A percentile compares a stretch with the other conserved stretches of the same genome.
Conservation (phyloP, 2,329 filamentous ascomycete genomes). For the Rhinocladiella mackenziei region DNA sequence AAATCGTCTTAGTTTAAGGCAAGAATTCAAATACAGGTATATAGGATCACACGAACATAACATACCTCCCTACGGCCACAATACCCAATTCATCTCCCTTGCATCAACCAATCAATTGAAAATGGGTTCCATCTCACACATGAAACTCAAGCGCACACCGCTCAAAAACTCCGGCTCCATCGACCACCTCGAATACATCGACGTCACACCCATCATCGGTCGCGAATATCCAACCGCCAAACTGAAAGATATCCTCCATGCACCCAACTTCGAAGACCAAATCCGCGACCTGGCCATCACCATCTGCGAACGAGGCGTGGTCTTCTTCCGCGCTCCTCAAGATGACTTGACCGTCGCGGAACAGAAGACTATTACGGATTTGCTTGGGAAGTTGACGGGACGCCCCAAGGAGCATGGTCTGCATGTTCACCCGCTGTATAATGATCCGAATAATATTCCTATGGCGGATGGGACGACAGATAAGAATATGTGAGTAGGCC, state of each 20-base stretch:
- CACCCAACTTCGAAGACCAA: slow-evolving; percentile 59
- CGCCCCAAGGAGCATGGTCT: slow-evolving; percentile 49
- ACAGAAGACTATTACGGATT: slow-evolving; percentile 46
- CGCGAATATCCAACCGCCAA: slow-evolving; percentile 41
- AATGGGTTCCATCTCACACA: too few relatives aligned
- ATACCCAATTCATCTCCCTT: too few relatives aligned
- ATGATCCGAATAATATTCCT: slow-evolving; percentile 23
- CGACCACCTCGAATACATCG: slow-evolving; percentile 26
- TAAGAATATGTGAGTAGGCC: slow-evolving; percentile 23
- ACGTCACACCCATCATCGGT: slow-evolving; percentile 41
- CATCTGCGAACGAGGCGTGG: slow-evolving; percentile 58
- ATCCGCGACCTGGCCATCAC: slow-evolving; percentile 59
- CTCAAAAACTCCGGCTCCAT: slow-evolving; percentile 23
- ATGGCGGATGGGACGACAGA: slow-evolving; percentile 25
- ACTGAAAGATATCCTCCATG: slow-evolving; percentile 54
- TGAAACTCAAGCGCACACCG: too few relatives aligned
- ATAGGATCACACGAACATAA: too few relatives aligned
- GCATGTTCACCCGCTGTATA: slow-evolving; percentile 51
- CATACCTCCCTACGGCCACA: too few relatives aligned
- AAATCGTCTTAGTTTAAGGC: too few relatives aligned
- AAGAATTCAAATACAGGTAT: too few relatives aligned
- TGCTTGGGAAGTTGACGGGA: slow-evolving; percentile 44
- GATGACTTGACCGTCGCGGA: slow-evolving; percentile 44
- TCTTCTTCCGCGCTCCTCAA: slow-evolving; percentile 59
- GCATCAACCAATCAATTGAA: too few relatives aligned